These are phyloP conservation scores for Solanum peruvianum DNA, from an alignment of 257 asterid species.

Conservation along the genomic window DNA sequence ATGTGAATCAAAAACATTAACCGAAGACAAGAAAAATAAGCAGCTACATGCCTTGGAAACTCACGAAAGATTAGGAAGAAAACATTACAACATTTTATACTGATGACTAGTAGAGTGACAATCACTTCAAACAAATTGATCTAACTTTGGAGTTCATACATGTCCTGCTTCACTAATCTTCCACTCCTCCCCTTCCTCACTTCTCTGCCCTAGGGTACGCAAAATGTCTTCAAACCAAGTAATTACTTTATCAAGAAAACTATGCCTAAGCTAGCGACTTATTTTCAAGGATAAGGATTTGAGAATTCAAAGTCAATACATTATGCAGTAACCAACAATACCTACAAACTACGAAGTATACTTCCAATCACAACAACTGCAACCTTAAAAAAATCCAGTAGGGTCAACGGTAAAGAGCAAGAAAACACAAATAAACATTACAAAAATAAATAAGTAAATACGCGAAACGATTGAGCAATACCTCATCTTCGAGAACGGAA, in stretches of 20 bases:
- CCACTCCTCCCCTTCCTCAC: neutral
- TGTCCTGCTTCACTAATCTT: neutral
- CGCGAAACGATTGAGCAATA: neutral
- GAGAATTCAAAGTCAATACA: neutral
- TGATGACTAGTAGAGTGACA: neutral
- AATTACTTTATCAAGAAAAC: neutral
- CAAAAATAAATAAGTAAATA: neutral
- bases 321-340: neutral
- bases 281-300: neutral
- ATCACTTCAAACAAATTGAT: neutral
- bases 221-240: neutral
- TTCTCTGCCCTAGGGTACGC: neutral
- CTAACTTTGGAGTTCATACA: neutral
- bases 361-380: neutral
- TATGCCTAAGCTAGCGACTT: neutral
- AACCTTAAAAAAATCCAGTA: neutral
- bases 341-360: neutral
- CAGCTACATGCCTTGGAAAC: neutral
- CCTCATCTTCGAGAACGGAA: slow-evolving; percentile 97
- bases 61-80: neutral
- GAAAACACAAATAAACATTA: neutral
- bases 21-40: neutral
- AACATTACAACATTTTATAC: neutral
- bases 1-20: neutral
- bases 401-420: neutral